Base-by-base conservation (phyloP, 106 monocot genomes). In the Ottelia alismoides region DNA sequence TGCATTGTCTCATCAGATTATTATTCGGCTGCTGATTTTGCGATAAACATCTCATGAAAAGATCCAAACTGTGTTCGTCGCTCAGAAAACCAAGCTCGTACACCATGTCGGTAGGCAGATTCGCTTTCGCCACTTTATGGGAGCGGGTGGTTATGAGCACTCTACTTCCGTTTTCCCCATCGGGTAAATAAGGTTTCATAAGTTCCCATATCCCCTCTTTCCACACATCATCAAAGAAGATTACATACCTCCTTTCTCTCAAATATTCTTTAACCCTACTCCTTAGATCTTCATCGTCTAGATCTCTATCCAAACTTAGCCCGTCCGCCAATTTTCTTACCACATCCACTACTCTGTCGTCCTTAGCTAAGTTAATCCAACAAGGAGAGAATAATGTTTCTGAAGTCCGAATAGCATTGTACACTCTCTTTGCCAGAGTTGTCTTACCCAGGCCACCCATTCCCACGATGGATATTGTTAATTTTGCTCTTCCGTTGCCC, bases 391-490 rank as follows among this genome's bases (percentile, higher is more conserved):
- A 29, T 68, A 69, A 18, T 51, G 50, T 11, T 27, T 18, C 45
- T 57, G 25, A 18, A 69, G 51, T 3, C 31, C 31, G 1, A 20
- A n/a, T 2, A 21, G 48, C 53, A 27, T 68, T 51, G 20, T 64
- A 69, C 2, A 74, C 56, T 25, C 29, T 51, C 16, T 52, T 57
- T 0, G 68, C 69, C 11, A 74, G 68, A 20, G 74, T 74, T 18
- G 74, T 74, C 63, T 74, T 74, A 3, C 68, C 74, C 7, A 57
- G 21, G 1, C 74, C 74, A 11, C 62, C 51, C 51, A 69, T 64
- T 25, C 74, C 68, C 0, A 68, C 56, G 18, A 74, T 45, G 20
- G 74, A 63, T n/a, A 74, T 25, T 22, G 56, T 63, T 0, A 9
- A 45, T 0, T 49, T 47, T 10, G 26, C 14, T 23, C 3, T 27